These are phyloP conservation scores for Penicillium sp. DNA, from an alignment of 2,329 filamentous ascomycete genomes.

Conservation along the genomic window DNA sequence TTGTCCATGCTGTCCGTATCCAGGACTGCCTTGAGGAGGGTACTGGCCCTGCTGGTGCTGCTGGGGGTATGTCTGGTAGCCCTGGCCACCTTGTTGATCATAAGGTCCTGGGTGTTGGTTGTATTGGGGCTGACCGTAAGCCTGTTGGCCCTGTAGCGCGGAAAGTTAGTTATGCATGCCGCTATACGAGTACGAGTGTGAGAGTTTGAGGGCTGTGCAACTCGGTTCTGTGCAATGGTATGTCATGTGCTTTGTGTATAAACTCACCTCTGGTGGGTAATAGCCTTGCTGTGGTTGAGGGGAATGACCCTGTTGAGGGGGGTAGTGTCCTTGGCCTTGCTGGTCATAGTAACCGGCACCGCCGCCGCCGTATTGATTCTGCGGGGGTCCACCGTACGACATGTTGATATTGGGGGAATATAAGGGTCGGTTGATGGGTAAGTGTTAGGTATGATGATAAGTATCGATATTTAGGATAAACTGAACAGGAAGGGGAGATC, in stretches of 20 bases:
- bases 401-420: slow-evolving; percentile 7
- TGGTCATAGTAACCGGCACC: slow-evolving; percentile 24
- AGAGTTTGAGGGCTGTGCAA: neutral
- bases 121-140: slow-evolving; percentile 21
- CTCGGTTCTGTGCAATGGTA: neutral
- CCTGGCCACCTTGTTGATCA: slow-evolving; percentile 5
- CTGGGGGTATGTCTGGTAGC: slow-evolving; percentile 15
- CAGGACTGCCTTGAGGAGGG: slow-evolving; percentile 19
- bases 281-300: slow-evolving; percentile 27
- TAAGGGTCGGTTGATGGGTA: neutral
- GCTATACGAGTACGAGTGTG: neutral
- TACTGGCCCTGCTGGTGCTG: slow-evolving; percentile 14
- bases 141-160: slow-evolving; percentile 18
- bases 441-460: neutral
- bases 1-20: slow-evolving; percentile 19
- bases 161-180: neutral
- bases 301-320: slow-evolving; percentile 23
- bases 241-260: neutral
- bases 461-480: neutral
- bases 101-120: slow-evolving; percentile 20
- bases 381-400: slow-evolving; percentile 24
- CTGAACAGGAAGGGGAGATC: neutral
- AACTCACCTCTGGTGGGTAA: slow-evolving; percentile 29
- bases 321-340: slow-evolving; percentile 21
- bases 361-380: slow-evolving; percentile 24